Evolutionary conservation across 2,329 filamentous ascomycete genomes (phyloP).

Genomic region (Aureobasidium sp.): DNA sequence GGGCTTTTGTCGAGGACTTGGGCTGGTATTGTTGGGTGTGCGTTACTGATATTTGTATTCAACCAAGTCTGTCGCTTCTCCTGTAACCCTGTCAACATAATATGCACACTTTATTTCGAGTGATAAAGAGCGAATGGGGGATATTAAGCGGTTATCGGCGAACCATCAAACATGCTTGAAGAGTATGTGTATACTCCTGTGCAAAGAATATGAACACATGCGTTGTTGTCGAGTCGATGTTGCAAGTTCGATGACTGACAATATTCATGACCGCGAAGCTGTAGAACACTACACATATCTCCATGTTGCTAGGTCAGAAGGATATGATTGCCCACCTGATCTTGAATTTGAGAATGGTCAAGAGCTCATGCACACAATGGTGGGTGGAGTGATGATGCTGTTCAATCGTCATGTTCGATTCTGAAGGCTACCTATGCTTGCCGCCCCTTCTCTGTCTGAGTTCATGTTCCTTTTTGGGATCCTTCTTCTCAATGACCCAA

Average conservation of each 20-base stretch:
- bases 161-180: neutral
- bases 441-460: conserved; percentile 5
- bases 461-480: neutral
- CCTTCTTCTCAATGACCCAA: conserved; percentile 48
- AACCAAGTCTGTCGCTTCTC: neutral
- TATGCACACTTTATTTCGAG: no score
- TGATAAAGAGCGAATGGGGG: neutral
- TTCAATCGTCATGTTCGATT: neutral
- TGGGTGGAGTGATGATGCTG: neutral
- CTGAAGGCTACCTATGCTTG: conserved; percentile 3
- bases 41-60: neutral
- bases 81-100: neutral
- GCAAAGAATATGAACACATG: no score
- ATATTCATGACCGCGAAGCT: neutral
- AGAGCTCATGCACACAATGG: neutral
- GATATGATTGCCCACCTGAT: no score
- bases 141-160: no score
- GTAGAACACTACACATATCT: neutral
- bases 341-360: neutral
- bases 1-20: neutral
- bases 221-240: neutral
- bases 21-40: neutral
- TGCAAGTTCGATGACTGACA: neutral
- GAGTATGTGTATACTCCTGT: neutral
- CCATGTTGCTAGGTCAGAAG: no score